phyloP scores from a whole-genome alignment of 495 filamentous ascomycete species.

The Hypoxylon cercidicola region DNA sequence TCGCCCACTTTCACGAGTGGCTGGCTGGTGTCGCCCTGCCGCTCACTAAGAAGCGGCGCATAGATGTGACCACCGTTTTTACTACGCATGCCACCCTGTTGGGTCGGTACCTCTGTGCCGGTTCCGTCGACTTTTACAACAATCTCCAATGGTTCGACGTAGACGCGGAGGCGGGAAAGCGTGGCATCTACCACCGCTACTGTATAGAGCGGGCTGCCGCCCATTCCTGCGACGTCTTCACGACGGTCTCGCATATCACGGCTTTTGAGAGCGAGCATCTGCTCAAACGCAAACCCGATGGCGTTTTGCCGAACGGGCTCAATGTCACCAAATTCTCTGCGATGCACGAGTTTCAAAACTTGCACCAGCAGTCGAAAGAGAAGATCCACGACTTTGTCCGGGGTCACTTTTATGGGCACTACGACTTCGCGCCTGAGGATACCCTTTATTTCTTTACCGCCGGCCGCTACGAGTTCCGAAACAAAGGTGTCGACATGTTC shows the following conservation, averaged over 20 bases:
- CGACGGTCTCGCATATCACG: constrained; percentile 97
- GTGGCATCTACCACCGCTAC: constrained; percentile 98
- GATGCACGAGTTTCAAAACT: constrained; percentile 98
- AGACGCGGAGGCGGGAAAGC: constrained; percentile 95
- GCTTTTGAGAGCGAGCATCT: constrained; percentile 98
- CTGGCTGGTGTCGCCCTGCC: constrained; percentile 95
- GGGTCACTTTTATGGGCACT: constrained; percentile 98
- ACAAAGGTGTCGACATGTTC: constrained; percentile 99
- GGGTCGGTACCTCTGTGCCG: constrained; percentile 94
- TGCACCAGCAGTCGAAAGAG: constrained; percentile 94
- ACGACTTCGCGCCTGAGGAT: constrained; percentile 95
- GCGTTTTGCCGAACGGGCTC: constrained; percentile 93
- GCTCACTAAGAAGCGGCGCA: constrained; percentile 88
- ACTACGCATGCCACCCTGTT: constrained; percentile 96
- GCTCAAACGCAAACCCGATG: constrained; percentile 96
- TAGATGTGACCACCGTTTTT: constrained; percentile 98
- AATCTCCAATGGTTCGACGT: constrained; percentile 98
- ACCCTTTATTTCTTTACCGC: constrained; percentile 99
- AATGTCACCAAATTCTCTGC: constrained; percentile 99
- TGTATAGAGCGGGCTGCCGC: constrained; percentile 95
- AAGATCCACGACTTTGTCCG: constrained; percentile 99
- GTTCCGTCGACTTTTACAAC: constrained; percentile 99
- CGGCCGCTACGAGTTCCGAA: constrained; percentile 95
- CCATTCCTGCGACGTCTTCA: constrained; percentile 95
- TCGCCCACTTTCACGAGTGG: constrained; percentile 99